These are phyloP conservation scores for Plasmodium adleri DNA, from an alignment of 169 alveolate genomes.

Conservation along the genomic window DNA sequence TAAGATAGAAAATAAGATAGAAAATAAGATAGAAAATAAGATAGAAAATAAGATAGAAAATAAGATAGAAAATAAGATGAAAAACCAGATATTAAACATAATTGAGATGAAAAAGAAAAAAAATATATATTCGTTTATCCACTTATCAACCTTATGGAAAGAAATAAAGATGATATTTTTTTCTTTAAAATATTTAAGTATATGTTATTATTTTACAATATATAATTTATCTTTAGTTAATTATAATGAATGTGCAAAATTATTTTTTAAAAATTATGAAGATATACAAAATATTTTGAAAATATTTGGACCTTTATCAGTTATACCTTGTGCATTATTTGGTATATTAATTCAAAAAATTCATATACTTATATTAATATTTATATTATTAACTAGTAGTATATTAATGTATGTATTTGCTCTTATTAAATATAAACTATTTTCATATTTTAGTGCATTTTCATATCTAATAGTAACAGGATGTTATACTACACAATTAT, in stretches of 20 bases:
- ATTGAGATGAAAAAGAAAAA: too few relatives aligned
- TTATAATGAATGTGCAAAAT: constrained; percentile 70
- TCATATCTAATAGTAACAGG: constrained; percentile 78
- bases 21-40: not conserved
- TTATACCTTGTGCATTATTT: constrained; percentile 47
- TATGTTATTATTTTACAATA: constrained; percentile 61
- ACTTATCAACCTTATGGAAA: not conserved
- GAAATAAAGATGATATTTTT: constrained; percentile 23
- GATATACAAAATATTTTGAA: constrained; percentile 51
- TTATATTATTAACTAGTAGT: constrained; percentile 55
- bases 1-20: not conserved
- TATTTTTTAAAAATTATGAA: constrained; percentile 53
- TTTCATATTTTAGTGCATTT: constrained; percentile 75
- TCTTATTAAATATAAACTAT: constrained; percentile 37
- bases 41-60: not conserved
- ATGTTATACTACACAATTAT: constrained; percentile 79
- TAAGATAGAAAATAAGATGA: not conserved
- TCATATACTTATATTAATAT: constrained; percentile 48
- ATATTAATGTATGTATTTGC: constrained; percentile 76
- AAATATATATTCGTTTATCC: not conserved
- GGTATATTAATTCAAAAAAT: constrained; percentile 48
- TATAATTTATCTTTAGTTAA: constrained; percentile 72
- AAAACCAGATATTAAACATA: too few relatives aligned
- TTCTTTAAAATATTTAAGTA: constrained; percentile 58
- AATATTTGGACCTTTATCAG: constrained; percentile 68